These are phyloP conservation scores for Trichothecium roseum DNA, from an alignment of 2,329 filamentous ascomycete species.

Conservation along the genomic window DNA sequence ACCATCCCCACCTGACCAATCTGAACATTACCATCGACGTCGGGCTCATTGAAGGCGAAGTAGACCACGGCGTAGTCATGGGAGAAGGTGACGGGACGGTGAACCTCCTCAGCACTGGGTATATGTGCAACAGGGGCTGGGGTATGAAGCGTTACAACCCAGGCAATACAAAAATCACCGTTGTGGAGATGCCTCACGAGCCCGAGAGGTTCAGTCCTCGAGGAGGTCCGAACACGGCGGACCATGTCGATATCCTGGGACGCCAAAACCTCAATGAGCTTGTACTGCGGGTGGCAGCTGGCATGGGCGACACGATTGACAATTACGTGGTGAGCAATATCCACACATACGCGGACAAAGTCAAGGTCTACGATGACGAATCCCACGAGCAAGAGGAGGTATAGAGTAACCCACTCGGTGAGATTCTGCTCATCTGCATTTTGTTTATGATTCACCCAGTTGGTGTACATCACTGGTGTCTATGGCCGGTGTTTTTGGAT, in stretches of 20 bases:
- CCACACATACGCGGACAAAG: conserved; percentile 67
- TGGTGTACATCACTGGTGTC: too few relatives aligned
- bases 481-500: too few relatives aligned
- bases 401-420: too few relatives aligned
- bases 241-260: conserved; percentile 94
- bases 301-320: conserved; percentile 68
- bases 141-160: conserved; percentile 90
- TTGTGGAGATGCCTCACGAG: conserved; percentile 94
- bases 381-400: conserved; percentile 6
- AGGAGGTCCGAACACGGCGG: conserved; percentile 60
- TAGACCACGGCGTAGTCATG: conserved; percentile 87
- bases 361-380: conserved; percentile 67
- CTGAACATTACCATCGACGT: conserved; percentile 70
- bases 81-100: conserved; percentile 96
- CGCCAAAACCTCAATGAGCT: conserved; percentile 83
- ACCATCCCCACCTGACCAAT: conserved; percentile 52
- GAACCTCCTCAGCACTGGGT: conserved; percentile 80
- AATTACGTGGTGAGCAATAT: conserved; percentile 77
- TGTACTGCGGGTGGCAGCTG: conserved; percentile 76
- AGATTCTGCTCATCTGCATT: too few relatives aligned
- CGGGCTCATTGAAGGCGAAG: conserved; percentile 43
- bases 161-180: conserved; percentile 66
- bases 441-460: too few relatives aligned
- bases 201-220: conserved; percentile 85
- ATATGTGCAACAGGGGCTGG: conserved; percentile 97